phyloP scores from a whole-genome alignment of 805 yeast genomes.

The Metschnikowia lochheadii region DNA sequence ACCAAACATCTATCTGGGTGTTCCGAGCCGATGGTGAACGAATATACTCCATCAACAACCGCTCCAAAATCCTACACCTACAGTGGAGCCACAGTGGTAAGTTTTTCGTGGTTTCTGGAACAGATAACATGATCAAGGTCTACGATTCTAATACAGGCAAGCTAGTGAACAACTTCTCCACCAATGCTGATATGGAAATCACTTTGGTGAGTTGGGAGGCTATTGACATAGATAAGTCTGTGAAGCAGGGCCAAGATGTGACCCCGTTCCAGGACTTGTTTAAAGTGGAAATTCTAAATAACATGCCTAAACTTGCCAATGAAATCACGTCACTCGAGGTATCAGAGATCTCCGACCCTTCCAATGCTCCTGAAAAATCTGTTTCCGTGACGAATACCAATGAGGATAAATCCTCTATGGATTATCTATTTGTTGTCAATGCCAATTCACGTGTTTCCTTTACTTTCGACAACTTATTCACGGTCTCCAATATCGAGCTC shows the following conservation, averaged over 20 bases:
- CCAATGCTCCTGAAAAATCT: slow-evolving; percentile 6
- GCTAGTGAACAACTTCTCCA: slow-evolving; percentile 24
- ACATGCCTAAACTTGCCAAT: slow-evolving; percentile 34
- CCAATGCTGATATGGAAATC: slow-evolving; percentile 14
- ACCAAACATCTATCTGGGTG: slow-evolving; percentile 43
- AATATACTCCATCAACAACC: slow-evolving; percentile 45
- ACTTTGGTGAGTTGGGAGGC: slow-evolving; percentile 19
- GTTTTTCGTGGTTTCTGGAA: slow-evolving; percentile 43
- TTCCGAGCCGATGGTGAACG: slow-evolving; percentile 52
- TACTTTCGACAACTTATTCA: slow-evolving; percentile 30
- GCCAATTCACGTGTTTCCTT: slow-evolving; percentile 21
- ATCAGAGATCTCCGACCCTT: slow-evolving; percentile 9
- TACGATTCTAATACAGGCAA: slow-evolving; percentile 47
- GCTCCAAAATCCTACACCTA: slow-evolving; percentile 28
- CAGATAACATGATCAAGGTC: slow-evolving; percentile 39
- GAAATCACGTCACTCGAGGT: slow-evolving; percentile 6
- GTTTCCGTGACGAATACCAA: slow-evolving; percentile 12
- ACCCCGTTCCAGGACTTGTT: slow-evolving; percentile 21
- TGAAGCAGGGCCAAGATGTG: neutral
- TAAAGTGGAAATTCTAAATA: slow-evolving; percentile 24
- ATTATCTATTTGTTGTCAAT: slow-evolving; percentile 26
- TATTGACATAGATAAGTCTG: slow-evolving; percentile 4
- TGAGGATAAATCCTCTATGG: slow-evolving; percentile 12
- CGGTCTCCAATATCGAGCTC: slow-evolving; percentile 23
- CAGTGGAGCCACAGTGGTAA: slow-evolving; percentile 35